Evolutionary conservation across 805 yeast species (phyloP).

Genomic region (Metschnikowia drakensbergensis): DNA sequence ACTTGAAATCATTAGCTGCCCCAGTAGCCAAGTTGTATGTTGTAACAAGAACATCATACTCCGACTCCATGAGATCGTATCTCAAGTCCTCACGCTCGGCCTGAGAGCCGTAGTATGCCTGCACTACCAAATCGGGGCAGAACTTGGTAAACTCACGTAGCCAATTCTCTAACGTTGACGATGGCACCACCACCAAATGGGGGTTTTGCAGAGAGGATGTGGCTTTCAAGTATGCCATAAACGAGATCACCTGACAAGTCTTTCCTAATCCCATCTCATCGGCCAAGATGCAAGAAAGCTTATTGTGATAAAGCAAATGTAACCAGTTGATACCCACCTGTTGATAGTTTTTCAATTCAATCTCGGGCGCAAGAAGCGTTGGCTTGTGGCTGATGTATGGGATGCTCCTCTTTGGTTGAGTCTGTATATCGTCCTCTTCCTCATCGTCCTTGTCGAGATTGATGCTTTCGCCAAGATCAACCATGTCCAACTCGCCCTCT

Average conservation of each 20-base stretch:
- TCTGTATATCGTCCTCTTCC: conserved; percentile 36
- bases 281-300: conserved; percentile 88
- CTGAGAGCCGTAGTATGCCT: conserved; percentile 91
- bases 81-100: conserved; percentile 82
- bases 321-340: conserved; percentile 98
- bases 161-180: conserved; percentile 97
- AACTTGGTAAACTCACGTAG: conserved; percentile 87
- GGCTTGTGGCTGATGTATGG: conserved; percentile 71
- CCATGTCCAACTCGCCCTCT: conserved; percentile 63
- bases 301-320: conserved; percentile 67
- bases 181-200: conserved; percentile 91
- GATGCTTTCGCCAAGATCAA: conserved; percentile 34
- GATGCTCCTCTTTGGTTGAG: conserved; percentile 20
- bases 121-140: conserved; percentile 75
- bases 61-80: conserved; percentile 52
- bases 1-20: conserved; percentile 72
- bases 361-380: conserved; percentile 52
- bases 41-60: conserved; percentile 87
- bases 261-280: conserved; percentile 99
- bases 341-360: conserved; percentile 81
- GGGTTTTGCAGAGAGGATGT: conserved; percentile 59
- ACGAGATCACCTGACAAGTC: conserved; percentile 93
- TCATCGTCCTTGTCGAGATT: conserved; percentile 16
- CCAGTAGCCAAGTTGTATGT: conserved; percentile 93
- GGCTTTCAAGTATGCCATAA: conserved; percentile 79